Conservation (phyloP, 2,329 filamentous ascomycete genomes). For the Aspergillus sp. region DNA sequence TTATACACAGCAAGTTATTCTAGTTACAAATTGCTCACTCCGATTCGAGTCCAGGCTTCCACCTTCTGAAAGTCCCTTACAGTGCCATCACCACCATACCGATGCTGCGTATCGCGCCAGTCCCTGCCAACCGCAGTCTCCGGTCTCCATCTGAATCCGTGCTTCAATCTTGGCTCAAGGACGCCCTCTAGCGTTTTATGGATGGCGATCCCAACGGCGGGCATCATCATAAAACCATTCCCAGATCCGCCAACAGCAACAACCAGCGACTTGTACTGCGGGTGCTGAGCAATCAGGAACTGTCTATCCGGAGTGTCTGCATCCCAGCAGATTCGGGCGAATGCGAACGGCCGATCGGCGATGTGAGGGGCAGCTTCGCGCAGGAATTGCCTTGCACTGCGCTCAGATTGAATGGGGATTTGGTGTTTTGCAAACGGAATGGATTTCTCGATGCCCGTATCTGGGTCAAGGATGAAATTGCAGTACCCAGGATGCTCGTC, state of each 20-base stretch:
- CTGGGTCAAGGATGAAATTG: slow-evolving; percentile 41
- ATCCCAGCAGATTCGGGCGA: slow-evolving; percentile 58
- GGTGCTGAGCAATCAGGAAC: slow-evolving; percentile 54
- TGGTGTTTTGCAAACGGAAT: slow-evolving; percentile 46
- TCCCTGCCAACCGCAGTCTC: slow-evolving; percentile 48
- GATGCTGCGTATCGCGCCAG: slow-evolving; percentile 48
- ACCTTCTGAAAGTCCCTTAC: slow-evolving; percentile 48
- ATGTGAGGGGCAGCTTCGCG: slow-evolving; percentile 55
- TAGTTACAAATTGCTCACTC: no score
- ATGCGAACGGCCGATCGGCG: slow-evolving; percentile 49
- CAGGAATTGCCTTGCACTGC: slow-evolving; percentile 49
- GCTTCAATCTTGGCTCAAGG: slow-evolving; percentile 42
- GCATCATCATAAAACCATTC: slow-evolving; percentile 46
- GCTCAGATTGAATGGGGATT: slow-evolving; percentile 48
- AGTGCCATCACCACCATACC: slow-evolving; percentile 48
- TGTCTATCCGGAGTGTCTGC: slow-evolving; percentile 56
- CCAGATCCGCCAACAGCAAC: slow-evolving; percentile 36
- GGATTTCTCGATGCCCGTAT: slow-evolving; percentile 23
- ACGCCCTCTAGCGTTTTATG: slow-evolving; percentile 48
- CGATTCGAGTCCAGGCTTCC: slow-evolving; percentile 37
- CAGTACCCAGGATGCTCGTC: slow-evolving; percentile 60
- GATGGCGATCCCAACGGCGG: slow-evolving; percentile 51
- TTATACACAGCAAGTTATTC: no score
- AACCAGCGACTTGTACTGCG: slow-evolving; percentile 43
- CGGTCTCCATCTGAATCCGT: slow-evolving; percentile 52